phyloP scores from a whole-genome alignment of 495 filamentous ascomycete genomes.

The Saxispiralis lemnorum region DNA sequence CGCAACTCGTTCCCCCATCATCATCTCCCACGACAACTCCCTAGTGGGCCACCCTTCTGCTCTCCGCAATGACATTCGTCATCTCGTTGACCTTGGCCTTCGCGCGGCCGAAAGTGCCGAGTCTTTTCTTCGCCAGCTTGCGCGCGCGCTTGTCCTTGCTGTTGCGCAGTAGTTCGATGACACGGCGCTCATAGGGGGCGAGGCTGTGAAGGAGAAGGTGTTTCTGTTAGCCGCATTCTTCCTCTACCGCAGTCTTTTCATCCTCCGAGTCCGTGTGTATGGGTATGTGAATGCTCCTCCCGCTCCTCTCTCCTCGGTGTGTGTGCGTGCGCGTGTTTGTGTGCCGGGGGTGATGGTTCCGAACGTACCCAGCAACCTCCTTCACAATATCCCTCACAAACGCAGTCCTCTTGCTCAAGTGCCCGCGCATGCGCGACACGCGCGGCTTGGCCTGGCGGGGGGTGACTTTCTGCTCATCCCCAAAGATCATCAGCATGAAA shows the following conservation, averaged over 20 bases:
- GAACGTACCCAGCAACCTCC: constrained; percentile 75
- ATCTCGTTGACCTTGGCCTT: constrained; percentile 99
- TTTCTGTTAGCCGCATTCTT: too few relatives aligned
- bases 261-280: too few relatives aligned
- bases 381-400: constrained; percentile 91
- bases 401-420: constrained; percentile 76
- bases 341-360: not conserved
- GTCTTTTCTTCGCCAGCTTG: constrained; percentile 98
- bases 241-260: too few relatives aligned
- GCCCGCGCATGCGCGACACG: constrained; percentile 77
- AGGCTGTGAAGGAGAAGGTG: constrained; percentile 35
- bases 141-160: constrained; percentile 97
- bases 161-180: constrained; percentile 97
- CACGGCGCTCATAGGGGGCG: constrained; percentile 91
- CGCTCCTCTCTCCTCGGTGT: not conserved
- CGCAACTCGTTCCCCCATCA: not conserved
- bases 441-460: constrained; percentile 66
- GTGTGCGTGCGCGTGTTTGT: too few relatives aligned
- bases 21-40: constrained; percentile 9
- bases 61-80: constrained; percentile 89
- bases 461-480: constrained; percentile 64
- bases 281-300: not conserved
- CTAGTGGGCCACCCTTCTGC: constrained; percentile 71
- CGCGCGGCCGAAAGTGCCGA: constrained; percentile 91
- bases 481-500: constrained; percentile 23